Evolutionary conservation across 2,329 filamentous ascomycete species (phyloP).

Genomic region (Ceratocystis variospora): DNA sequence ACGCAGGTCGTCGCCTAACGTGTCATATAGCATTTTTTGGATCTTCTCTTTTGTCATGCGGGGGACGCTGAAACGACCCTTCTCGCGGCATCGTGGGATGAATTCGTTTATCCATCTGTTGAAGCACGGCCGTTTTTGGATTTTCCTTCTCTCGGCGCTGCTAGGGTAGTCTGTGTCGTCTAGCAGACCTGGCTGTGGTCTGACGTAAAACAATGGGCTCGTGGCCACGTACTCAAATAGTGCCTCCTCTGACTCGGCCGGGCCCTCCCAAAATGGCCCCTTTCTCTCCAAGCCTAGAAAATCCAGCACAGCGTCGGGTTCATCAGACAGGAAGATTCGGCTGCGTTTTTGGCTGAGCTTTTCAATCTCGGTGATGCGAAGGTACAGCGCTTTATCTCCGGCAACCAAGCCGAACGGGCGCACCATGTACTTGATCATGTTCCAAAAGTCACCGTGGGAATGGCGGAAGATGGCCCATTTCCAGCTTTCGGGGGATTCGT

Average conservation of each 20-base stretch:
- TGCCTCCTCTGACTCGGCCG: conserved; percentile 36
- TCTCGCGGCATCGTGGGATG: conserved; percentile 37
- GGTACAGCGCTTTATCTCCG: conserved; percentile 47
- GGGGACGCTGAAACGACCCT: conserved; percentile 27
- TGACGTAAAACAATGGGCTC: conserved; percentile 40
- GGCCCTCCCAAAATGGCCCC: conserved; percentile 34
- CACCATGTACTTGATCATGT: conserved; percentile 48
- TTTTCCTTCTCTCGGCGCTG: conserved; percentile 43
- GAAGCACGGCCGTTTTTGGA: conserved; percentile 46
- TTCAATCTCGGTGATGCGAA: conserved; percentile 59
- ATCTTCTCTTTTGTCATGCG: conserved; percentile 20
- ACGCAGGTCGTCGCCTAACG: conserved; percentile 8
- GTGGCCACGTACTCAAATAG: conserved; percentile 12
- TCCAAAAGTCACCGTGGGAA: conserved; percentile 59
- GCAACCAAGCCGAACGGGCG: conserved; percentile 52
- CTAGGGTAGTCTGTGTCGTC: conserved; percentile 31
- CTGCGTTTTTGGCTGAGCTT: conserved; percentile 39
- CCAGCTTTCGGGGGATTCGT: conserved; percentile 30
- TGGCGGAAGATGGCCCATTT: conserved; percentile 55
- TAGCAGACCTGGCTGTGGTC: conserved; percentile 12
- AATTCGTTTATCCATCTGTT: conserved; percentile 49
- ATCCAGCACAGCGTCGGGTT: conserved; percentile 40
- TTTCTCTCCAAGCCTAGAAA: conserved; percentile 48
- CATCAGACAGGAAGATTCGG: conserved; percentile 45
- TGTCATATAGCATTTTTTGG: background rate